Evolutionary conservation across 139 green algal genomes (phyloP).

Genomic region (Micractinium sp.): DNA sequence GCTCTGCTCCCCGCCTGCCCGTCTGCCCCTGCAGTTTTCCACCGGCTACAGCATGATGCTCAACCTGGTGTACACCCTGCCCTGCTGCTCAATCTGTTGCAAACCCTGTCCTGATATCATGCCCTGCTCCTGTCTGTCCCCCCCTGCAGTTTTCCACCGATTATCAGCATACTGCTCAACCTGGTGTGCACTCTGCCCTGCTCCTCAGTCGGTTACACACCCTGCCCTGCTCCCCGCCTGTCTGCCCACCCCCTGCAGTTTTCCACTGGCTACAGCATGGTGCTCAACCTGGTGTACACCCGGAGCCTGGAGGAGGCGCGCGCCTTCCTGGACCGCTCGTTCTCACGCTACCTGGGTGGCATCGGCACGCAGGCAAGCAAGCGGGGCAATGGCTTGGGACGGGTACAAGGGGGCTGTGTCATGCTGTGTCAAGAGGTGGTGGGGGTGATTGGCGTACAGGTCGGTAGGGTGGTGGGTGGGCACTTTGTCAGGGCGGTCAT

Average conservation of each 20-base stretch:
- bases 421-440: too few species aligned
- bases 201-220: not conserved
- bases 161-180: constrained; percentile 88
- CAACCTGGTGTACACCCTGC: constrained; percentile 77
- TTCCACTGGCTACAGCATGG: constrained; percentile 79
- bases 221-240: not conserved
- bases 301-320: constrained; percentile 75
- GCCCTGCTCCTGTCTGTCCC: too few species aligned
- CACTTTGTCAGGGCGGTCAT: too few species aligned
- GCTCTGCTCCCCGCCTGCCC: too few species aligned
- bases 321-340: constrained; percentile 77
- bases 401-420: too few species aligned
- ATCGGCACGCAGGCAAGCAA: constrained; percentile 1
- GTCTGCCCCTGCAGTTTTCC: constrained; percentile 64
- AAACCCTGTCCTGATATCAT: too few species aligned
- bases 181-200: constrained; percentile 59
- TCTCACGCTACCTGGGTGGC: constrained; percentile 42
- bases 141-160: constrained; percentile 66
- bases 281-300: constrained; percentile 87
- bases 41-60: constrained; percentile 85
- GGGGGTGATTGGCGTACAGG: not conserved
- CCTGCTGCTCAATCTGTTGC: too few species aligned
- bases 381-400: not conserved
- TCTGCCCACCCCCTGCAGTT: constrained; percentile 61
- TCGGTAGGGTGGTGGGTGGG: not conserved